Evolutionary conservation across 208 protist species (phyloP), one percentile per base, ranked within the genome.

Genomic region (Acanthamoeba culbertsoni): DNA sequence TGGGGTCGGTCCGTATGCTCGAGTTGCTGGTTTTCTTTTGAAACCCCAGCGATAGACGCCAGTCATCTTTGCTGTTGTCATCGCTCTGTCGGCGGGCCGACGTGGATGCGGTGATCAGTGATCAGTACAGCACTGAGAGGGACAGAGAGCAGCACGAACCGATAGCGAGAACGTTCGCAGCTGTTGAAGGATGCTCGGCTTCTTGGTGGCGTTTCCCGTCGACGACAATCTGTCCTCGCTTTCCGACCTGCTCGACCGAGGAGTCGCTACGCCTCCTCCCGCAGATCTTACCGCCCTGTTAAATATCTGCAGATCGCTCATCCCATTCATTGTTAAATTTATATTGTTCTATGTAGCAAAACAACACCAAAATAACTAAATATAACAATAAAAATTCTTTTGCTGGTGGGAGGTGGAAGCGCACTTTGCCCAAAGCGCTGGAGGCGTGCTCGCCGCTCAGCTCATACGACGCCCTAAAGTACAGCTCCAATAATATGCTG

Each of bases 381-480:
- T 59, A 59, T n/a, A 59, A 59, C n/a, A n/a, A n/a, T n/a, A n/a
- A n/a, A n/a, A n/a, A n/a, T n/a, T n/a, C n/a, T n/a, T n/a, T n/a
- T n/a, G n/a, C n/a, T n/a, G 51, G 51, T 23, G 23, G 51, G 28
- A 68, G 59, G n/a, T 8, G 23, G 28, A 6, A 37, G 23, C 37
- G 68, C 28, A 88, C 77, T 20, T 53, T 88, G 42, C 77, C 77
- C 33, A 88, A 20, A 6, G 28, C 51, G 14, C 20, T 10, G 0
- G 48, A 18, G 43, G 51, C 77, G 6, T 62, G 42, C 0, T 88
- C 48, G 31, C 77, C 77, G 23, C 31, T 10, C 8, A 88, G 77
- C 45, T 88, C 77, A 33, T 88, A 88, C 16, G 77, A 88, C 0
- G 77, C 77, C 51, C 37, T 88, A 48, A 88, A 88, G 51, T 63